Conservation (phyloP, 352 stramenopile genomes). For the Phytophthora tubulina region DNA sequence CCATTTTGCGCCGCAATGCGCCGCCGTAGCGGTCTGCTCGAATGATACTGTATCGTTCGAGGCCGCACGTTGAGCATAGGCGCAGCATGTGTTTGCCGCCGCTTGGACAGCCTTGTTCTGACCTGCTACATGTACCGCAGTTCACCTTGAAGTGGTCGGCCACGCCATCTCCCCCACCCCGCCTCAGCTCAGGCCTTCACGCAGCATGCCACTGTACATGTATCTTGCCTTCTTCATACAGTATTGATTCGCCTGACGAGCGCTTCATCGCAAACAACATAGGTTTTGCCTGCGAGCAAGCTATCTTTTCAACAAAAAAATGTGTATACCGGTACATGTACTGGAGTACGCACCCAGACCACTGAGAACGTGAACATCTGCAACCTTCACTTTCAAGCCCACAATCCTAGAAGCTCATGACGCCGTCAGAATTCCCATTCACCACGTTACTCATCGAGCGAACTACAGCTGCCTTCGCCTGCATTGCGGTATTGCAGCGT, state of each 20-base stretch:
- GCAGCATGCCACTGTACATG: too few species aligned
- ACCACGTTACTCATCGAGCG: constrained; percentile 2
- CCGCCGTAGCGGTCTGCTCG: too few species aligned
- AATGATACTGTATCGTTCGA: too few species aligned
- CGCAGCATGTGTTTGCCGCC: constrained; percentile 6
- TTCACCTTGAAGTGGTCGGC: constrained; percentile 21
- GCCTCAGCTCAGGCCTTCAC: constrained; percentile 2
- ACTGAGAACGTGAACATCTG: too few species aligned
- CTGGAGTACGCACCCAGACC: too few species aligned
- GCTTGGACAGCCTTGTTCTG: constrained; percentile 22
- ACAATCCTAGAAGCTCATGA: not conserved
- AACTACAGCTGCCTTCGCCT: not conserved
- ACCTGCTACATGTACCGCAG: not conserved
- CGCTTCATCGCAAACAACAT: too few species aligned
- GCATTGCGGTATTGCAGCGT: not conserved
- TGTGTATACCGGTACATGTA: too few species aligned
- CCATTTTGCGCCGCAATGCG: not conserved
- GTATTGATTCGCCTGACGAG: too few species aligned
- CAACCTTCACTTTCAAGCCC: too few species aligned
- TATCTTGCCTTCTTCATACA: too few species aligned
- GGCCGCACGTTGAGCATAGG: not conserved
- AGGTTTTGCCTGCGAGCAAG: too few species aligned
- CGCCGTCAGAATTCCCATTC: constrained; percentile 12
- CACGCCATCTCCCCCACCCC: constrained; percentile 21
- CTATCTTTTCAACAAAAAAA: too few species aligned